phyloP scores from a whole-genome alignment of 2,329 filamentous ascomycete species.

The Dactylella cylindrospora region DNA sequence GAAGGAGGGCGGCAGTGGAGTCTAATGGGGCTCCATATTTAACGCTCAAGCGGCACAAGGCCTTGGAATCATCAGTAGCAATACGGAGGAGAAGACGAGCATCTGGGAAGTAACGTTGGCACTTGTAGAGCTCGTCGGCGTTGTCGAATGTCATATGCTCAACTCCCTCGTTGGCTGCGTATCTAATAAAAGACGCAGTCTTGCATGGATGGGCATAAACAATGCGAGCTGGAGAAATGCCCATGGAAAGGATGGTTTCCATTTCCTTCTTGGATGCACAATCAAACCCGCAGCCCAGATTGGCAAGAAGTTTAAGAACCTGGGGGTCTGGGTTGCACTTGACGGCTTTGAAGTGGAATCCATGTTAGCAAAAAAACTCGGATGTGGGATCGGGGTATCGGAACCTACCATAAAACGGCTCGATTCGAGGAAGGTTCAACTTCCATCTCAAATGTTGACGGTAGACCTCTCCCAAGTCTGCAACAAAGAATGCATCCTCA shows the following conservation, averaged over 20 bases:
- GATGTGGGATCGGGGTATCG: background rate
- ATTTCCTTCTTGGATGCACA: conserved; percentile 98
- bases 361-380: conserved; percentile 22
- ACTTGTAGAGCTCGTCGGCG: conserved; percentile 95
- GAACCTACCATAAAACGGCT: conserved; percentile 86
- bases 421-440: conserved; percentile 84
- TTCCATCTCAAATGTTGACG: conserved; percentile 99
- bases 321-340: conserved; percentile 97
- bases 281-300: conserved; percentile 91
- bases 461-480: conserved; percentile 96
- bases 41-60: conserved; percentile 89
- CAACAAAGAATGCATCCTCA: conserved; percentile 97
- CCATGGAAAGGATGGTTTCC: conserved; percentile 80
- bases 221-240: conserved; percentile 83
- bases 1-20: conserved; percentile 72
- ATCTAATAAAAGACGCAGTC: conserved; percentile 95
- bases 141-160: conserved; percentile 99
- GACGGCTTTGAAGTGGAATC: conserved; percentile 65
- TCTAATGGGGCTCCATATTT: conserved; percentile 95
- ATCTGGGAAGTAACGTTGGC: conserved; percentile 83
- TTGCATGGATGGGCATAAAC: conserved; percentile 99
- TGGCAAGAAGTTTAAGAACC: conserved; percentile 82
- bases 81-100: conserved; percentile 94
- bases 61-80: conserved; percentile 91
- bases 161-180: conserved; percentile 78